Conservation (phyloP, 2,329 filamentous ascomycete species). For the Hortaea sp. region DNA sequence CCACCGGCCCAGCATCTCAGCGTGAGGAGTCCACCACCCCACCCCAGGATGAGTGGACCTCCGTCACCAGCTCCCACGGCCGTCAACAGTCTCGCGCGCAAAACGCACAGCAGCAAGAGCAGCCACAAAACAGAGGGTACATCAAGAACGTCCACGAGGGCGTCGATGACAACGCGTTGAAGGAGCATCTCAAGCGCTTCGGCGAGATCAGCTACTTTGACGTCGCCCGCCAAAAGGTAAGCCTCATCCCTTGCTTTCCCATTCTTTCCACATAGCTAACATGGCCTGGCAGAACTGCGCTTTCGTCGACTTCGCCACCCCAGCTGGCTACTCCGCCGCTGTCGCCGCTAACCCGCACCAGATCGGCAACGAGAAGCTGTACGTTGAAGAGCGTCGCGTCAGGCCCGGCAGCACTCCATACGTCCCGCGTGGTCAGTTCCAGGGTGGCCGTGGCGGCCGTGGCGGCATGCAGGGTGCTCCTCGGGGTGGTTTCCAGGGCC, state of each 20-base stretch:
- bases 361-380: slow-evolving; percentile 71
- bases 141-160: slow-evolving; percentile 94
- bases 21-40: slow-evolving; percentile 29
- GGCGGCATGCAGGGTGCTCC: slow-evolving; percentile 48
- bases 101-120: slow-evolving; percentile 49
- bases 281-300: slow-evolving; percentile 66
- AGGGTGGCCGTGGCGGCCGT: slow-evolving; percentile 41
- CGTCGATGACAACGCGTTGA: slow-evolving; percentile 65
- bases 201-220: slow-evolving; percentile 56
- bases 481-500: slow-evolving; percentile 59
- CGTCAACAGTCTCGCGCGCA: slow-evolving; percentile 64
- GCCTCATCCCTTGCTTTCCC: slow-evolving; percentile 13
- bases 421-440: slow-evolving; percentile 27
- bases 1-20: slow-evolving; percentile 24
- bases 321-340: slow-evolving; percentile 74
- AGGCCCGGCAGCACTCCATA: slow-evolving; percentile 28
- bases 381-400: slow-evolving; percentile 79
- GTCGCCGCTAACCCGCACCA: slow-evolving; percentile 75
- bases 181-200: slow-evolving; percentile 58
- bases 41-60: slow-evolving; percentile 75
- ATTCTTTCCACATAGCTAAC: slow-evolving; percentile 3
- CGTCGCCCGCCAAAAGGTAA: slow-evolving; percentile 64
- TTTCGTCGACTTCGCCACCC: slow-evolving; percentile 83
- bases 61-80: slow-evolving; percentile 64
- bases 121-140: slow-evolving; percentile 74